Conservation (phyloP, 805 yeast species). For the Candida jianshihensis region DNA sequence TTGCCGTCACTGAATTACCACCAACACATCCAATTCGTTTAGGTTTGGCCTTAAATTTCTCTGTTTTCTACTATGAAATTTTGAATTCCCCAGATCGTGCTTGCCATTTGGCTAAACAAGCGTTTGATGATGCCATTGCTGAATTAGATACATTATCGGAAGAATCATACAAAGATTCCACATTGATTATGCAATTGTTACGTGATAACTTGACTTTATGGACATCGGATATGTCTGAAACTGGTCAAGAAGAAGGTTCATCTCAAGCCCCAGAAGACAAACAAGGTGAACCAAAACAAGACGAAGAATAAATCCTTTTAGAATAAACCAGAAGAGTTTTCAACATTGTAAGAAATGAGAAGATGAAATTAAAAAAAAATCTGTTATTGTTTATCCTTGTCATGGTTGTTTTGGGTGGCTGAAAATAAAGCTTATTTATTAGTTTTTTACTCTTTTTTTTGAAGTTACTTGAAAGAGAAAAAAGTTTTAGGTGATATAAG, state of each 20-base stretch:
- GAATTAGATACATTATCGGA: conserved; percentile 96
- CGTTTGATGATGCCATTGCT: conserved; percentile 98
- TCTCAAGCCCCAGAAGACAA: conserved; percentile 29
- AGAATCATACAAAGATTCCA: conserved; percentile 97
- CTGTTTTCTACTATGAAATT: conserved; percentile 97
- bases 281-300: conserved; percentile 22
- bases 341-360: too few relatives aligned
- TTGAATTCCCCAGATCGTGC: conserved; percentile 98
- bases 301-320: conserved; percentile 23
- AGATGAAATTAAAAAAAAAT: too few relatives aligned
- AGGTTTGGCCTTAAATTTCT: conserved; percentile 95
- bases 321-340: too few relatives aligned
- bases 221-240: conserved; percentile 91
- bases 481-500: too few relatives aligned
- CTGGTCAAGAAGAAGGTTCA: conserved; percentile 52
- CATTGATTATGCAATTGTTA: conserved; percentile 96
- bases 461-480: too few relatives aligned
- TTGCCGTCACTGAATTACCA: conserved; percentile 93
- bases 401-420: too few relatives aligned
- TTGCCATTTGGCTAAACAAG: conserved; percentile 97
- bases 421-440: too few relatives aligned
- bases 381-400: too few relatives aligned
- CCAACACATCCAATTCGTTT: conserved; percentile 98
- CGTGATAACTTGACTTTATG: conserved; percentile 98
- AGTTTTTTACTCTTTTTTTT: too few relatives aligned